Evolutionary conservation across 345 rosid genomes (phyloP), one percentile per base, ranked within the genome.

Genomic region (Gossypium arboreum): DNA sequence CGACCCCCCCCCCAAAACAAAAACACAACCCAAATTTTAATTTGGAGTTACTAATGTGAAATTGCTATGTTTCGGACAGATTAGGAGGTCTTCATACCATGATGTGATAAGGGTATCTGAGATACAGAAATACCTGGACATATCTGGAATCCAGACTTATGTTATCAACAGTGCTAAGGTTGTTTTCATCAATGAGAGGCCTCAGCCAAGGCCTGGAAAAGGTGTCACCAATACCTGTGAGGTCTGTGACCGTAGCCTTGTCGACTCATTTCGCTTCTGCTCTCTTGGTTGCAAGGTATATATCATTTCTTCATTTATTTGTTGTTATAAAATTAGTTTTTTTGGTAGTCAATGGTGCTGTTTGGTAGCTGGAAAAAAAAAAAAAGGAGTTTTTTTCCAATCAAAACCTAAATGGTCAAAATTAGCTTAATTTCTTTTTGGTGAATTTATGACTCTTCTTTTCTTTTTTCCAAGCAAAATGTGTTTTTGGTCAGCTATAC

Each of bases 51-150:
- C 65, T 57, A 25, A 75, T 41, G 39, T 16, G 54, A 22, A n/a
- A 27, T 55, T 58, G 9, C 65, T 57, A 67, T 63, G 7, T 64
- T 80, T 75, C 20, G 67, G 64, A 73, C 84, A 93, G 99, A 96
- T 96, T 84, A 87, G 99, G 86, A 92, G 99, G 78, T 96, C 99
- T 4, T 96, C 98, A 0, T 96, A 96, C 88, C 99, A 96, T 83
- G 98, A 93, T 85, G 99, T 96, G 74, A 92, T 96, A 13, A 88
- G 99, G 76, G 98, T 93, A 43, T 83, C 88, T 57, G 99, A 96
- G 84, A 92, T 96, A 55, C 95, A 92, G 84, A 96, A 91, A 79
- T 83, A 89, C 65, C 75, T 96, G 80, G 98, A 93, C 83, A 92
- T 96, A 48, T 74, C 89, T 3, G 95, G 94, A 20, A 87, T 96